Evolutionary conservation across 1,284 basidiomycete species (phyloP).

Genomic region (Apiotrichum veenhuisii): DNA sequence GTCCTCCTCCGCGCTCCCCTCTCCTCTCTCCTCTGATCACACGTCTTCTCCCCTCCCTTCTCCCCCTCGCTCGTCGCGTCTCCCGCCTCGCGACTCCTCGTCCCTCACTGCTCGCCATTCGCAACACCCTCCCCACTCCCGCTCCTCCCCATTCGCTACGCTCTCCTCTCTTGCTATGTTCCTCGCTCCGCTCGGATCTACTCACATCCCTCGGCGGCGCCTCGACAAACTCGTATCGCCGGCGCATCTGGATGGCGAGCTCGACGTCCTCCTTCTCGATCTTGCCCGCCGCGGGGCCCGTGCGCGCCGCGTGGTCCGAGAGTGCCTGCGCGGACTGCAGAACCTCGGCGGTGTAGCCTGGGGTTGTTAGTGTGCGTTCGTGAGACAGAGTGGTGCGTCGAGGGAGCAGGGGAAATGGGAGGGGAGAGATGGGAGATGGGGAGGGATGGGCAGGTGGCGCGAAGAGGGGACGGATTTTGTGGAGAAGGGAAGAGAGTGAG

Average conservation of each 20-base stretch:
- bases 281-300: slow-evolving; percentile 56
- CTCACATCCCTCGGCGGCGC: slow-evolving; percentile 90
- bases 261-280: slow-evolving; percentile 87
- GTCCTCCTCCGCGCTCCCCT: too few species aligned
- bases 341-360: slow-evolving; percentile 82
- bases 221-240: slow-evolving; percentile 91
- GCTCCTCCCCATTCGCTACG: too few species aligned
- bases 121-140: too few species aligned
- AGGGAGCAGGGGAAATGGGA: neutral
- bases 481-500: too few species aligned
- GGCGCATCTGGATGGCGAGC: slow-evolving; percentile 85
- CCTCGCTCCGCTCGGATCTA: slow-evolving; percentile 11
- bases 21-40: too few species aligned
- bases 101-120: too few species aligned
- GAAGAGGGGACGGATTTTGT: too few species aligned
- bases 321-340: slow-evolving; percentile 86
- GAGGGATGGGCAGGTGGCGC: too few species aligned
- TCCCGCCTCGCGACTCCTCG: too few species aligned
- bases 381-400: neutral
- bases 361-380: neutral
- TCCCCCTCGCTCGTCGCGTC: too few species aligned
- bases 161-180: neutral
- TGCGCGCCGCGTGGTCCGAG: slow-evolving; percentile 81
- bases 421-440: neutral
- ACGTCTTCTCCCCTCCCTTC: too few species aligned